Evolutionary conservation across 139 green algal species (phyloP).

Genomic region (Coccomyxa sp.): DNA sequence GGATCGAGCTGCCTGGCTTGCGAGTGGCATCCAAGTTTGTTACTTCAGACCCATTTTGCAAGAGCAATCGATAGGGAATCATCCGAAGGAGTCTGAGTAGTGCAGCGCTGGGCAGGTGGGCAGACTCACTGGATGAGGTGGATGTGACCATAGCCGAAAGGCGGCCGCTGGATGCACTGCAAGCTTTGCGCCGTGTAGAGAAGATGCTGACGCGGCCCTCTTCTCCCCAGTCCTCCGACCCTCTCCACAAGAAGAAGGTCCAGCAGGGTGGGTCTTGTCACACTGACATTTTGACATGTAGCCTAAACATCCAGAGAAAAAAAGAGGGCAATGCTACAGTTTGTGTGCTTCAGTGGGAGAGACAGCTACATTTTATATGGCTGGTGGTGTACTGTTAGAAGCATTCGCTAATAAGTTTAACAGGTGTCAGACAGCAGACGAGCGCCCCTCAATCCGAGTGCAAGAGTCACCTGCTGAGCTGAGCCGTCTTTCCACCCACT

Average conservation of each 20-base stretch:
- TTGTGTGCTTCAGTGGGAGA: too few relatives aligned
- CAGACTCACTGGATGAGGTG: slow-evolving; percentile 22
- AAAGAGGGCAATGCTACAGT: too few relatives aligned
- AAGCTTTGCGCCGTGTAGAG: slow-evolving; percentile 21
- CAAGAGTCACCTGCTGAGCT: too few relatives aligned
- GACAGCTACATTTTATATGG: too few relatives aligned
- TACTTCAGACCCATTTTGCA: not conserved
- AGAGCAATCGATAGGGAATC: not conserved
- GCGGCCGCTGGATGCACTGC: slow-evolving; percentile 21
- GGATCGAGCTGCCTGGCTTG: not conserved
- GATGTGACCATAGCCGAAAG: slow-evolving; percentile 41
- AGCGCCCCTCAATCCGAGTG: too few relatives aligned
- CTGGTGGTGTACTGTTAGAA: too few relatives aligned
- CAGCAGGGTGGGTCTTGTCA: too few relatives aligned
- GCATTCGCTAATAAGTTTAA: too few relatives aligned
- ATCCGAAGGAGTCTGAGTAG: not conserved
- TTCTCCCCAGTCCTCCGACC: not conserved
- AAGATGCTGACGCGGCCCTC: not conserved
- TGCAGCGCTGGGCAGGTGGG: not conserved
- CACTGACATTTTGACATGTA: too few relatives aligned
- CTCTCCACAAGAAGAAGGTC: not conserved
- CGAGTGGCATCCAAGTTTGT: not conserved
- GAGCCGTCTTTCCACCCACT: too few relatives aligned
- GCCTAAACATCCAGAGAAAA: too few relatives aligned
- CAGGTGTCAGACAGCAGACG: too few relatives aligned